These are phyloP conservation scores for Tylopilus orsonianus DNA, from an alignment of 1,284 basidiomycete species.

Conservation along the genomic window DNA sequence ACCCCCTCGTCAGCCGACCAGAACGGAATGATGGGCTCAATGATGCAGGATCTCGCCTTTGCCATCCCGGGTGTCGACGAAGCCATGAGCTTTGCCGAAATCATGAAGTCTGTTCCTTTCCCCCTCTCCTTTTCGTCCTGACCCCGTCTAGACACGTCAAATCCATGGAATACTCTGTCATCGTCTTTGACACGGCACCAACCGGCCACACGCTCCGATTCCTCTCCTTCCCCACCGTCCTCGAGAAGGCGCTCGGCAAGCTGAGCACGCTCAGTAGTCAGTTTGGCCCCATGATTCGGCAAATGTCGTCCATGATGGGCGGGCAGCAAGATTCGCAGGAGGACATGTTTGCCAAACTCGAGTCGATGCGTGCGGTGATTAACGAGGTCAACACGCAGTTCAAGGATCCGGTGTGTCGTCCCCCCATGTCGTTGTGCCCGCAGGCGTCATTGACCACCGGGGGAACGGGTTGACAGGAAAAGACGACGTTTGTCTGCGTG, in stretches of 20 bases:
- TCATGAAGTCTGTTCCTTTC: slow-evolving; percentile 83
- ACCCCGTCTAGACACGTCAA: slow-evolving; percentile 84
- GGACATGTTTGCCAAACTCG: slow-evolving; percentile 98
- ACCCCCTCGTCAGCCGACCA: slow-evolving; percentile 65
- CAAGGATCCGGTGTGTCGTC: slow-evolving; percentile 83
- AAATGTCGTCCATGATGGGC: slow-evolving; percentile 96
- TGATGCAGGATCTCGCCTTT: slow-evolving; percentile 99
- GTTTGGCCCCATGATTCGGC: slow-evolving; percentile 95
- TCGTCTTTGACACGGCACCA: slow-evolving; percentile 98
- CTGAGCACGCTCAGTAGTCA: slow-evolving; percentile 87
- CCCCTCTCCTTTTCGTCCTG: not conserved
- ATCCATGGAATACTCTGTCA: slow-evolving; percentile 99
- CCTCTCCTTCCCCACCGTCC: slow-evolving; percentile 95
- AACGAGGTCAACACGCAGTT: slow-evolving; percentile 99
- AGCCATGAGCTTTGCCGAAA: slow-evolving; percentile 99
- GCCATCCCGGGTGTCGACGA: slow-evolving; percentile 99
- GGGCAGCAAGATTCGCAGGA: slow-evolving; percentile 85
- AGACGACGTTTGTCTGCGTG: slow-evolving; percentile 97
- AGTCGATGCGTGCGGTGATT: slow-evolving; percentile 95
- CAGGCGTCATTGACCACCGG: no score
- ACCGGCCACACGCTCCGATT: slow-evolving; percentile 98
- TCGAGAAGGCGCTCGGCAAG: slow-evolving; percentile 97
- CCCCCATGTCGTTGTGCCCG: not conserved
- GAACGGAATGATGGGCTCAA: slow-evolving; percentile 95
- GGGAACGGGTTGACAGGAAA: slow-evolving; percentile 83